Percentiles rank a stretch among this genome's conserved stretches.
These are phyloP conservation scores for Talaromyces stipitatus DNA, from an alignment of 495 filamentous ascomycete genomes.

Conservation along the genomic window DNA sequence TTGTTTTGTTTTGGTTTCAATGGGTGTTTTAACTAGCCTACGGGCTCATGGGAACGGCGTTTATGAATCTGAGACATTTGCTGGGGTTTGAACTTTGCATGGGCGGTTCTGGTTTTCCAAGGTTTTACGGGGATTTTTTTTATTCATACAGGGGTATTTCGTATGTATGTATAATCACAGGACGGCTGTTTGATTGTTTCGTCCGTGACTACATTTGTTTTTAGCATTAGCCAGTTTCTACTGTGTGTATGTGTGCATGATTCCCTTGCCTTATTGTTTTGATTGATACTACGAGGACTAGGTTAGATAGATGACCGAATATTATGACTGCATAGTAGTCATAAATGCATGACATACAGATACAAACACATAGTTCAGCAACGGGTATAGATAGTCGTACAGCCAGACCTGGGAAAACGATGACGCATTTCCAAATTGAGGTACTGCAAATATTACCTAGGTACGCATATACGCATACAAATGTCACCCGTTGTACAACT, in stretches of 20 bases:
- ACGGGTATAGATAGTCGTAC: neutral
- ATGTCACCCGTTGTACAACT: too few species aligned
- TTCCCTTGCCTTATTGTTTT: neutral
- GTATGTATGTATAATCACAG: neutral
- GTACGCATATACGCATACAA: too few species aligned
- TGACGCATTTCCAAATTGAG: neutral
- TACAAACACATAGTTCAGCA: neutral
- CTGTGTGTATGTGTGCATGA: neutral
- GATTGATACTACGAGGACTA: neutral
- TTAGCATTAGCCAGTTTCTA: neutral
- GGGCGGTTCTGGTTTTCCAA: neutral
- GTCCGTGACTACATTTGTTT: neutral
- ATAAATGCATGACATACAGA: neutral
- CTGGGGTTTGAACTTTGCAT: neutral
- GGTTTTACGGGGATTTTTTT: neutral
- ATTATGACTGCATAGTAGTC: neutral
- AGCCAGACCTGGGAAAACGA: neutral
- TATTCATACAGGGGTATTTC: conserved; percentile 1
- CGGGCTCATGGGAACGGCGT: conserved; percentile 3
- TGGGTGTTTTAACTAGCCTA: neutral
- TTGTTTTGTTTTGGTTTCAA: neutral
- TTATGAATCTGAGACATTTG: neutral
- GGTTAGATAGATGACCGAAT: neutral
- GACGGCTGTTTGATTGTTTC: neutral
- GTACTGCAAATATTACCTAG: neutral